Evolutionary conservation across 1,284 basidiomycete species (phyloP).

Genomic region (Salmacisia buchloeana): DNA sequence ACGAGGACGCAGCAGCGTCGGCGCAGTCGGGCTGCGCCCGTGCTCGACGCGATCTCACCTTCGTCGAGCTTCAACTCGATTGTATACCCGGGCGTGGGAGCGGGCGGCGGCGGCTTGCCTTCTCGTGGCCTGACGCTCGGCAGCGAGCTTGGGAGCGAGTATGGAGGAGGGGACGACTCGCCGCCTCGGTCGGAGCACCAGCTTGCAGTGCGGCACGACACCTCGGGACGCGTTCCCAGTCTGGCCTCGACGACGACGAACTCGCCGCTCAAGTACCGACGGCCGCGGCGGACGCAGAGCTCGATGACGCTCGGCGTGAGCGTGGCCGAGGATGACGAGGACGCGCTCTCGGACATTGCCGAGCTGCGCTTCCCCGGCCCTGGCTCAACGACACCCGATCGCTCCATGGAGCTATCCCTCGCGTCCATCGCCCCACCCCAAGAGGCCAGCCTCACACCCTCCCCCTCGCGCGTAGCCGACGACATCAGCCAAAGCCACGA

Average conservation of each 20-base stretch:
- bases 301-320: neutral
- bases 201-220: neutral
- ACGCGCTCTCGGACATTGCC: slow-evolving; percentile 24
- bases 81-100: neutral
- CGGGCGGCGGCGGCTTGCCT: neutral
- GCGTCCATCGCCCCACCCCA: no score
- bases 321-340: slow-evolving; percentile 15
- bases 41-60: neutral
- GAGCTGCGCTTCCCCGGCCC: slow-evolving; percentile 13
- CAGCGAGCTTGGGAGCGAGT: slow-evolving; percentile 42
- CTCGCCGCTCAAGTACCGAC: slow-evolving; percentile 16
- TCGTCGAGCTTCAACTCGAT: neutral
- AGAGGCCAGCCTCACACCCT: neutral
- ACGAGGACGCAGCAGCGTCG: neutral
- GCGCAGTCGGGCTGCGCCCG: neutral
- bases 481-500: neutral
- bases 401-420: neutral
- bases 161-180: slow-evolving; percentile 30
- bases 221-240: no score
- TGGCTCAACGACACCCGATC: neutral
- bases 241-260: slow-evolving; percentile 22
- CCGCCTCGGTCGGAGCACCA: neutral
- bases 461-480: neutral
- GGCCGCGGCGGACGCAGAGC: neutral
- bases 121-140: slow-evolving; percentile 26